Evolutionary conservation across 139 green algal genomes (phyloP).

Genomic region (Gonium pectorale): DNA sequence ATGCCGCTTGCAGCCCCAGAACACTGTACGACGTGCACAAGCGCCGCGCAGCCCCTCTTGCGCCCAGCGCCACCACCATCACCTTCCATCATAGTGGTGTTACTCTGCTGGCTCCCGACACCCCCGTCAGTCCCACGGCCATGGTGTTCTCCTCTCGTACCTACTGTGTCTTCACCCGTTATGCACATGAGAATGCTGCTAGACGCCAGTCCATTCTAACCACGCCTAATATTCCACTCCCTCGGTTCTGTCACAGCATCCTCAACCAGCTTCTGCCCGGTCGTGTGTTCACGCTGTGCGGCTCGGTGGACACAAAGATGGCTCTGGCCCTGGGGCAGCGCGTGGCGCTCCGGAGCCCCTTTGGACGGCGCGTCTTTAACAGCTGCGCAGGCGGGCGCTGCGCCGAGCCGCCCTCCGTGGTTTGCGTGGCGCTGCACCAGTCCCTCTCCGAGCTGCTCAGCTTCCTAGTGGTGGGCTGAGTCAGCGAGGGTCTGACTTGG

Average conservation of each 20-base stretch:
- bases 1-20: too few relatives aligned
- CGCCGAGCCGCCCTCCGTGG: slow-evolving; percentile 26
- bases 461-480: slow-evolving; percentile 15
- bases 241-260: too few relatives aligned
- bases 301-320: slow-evolving; percentile 39
- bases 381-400: slow-evolving; percentile 18
- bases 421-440: slow-evolving; percentile 17
- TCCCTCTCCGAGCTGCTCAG: slow-evolving; percentile 21
- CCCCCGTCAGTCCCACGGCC: too few relatives aligned
- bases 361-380: slow-evolving; percentile 13
- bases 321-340: slow-evolving; percentile 25
- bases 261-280: slow-evolving; percentile 32
- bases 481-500: too few relatives aligned
- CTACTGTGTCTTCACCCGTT: too few relatives aligned
- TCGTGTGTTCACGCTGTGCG: slow-evolving; percentile 25
- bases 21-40: too few relatives aligned
- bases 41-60: not conserved
- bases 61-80: not conserved
- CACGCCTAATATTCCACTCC: too few relatives aligned
- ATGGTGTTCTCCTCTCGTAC: too few relatives aligned
- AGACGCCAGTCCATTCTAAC: too few relatives aligned
- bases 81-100: too few relatives aligned
- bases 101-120: too few relatives aligned
- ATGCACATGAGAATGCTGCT: too few relatives aligned
- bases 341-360: slow-evolving; percentile 7